Conservation (phyloP, 345 rosid species). For the Boechera retrofracta region DNA sequence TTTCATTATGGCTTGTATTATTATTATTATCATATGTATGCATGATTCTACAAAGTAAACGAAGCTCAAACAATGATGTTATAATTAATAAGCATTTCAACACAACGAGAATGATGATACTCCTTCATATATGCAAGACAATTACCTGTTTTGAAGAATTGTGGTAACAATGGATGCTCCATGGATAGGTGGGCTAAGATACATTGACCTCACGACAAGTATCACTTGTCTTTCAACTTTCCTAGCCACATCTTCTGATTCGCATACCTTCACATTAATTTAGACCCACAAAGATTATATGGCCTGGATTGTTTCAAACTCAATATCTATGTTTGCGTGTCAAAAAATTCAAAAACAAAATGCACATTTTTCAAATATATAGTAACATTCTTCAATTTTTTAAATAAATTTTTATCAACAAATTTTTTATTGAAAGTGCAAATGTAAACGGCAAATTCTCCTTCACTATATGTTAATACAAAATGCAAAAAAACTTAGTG, state of each 20-base stretch:
- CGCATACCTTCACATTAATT: conserved; percentile 61
- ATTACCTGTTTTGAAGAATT: conserved; percentile 61
- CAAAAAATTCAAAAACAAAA: background rate
- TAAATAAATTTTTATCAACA: too few species aligned
- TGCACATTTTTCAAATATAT: background rate
- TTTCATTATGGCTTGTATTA: background rate
- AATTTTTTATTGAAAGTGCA: background rate
- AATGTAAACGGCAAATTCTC: background rate
- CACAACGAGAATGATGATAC: background rate
- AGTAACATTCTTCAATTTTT: background rate
- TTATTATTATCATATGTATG: background rate
- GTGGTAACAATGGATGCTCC: conserved; percentile 76
- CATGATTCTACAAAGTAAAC: too few species aligned
- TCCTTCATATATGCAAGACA: background rate
- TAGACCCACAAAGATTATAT: conserved; percentile 17
- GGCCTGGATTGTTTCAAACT: background rate
- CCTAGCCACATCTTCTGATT: conserved; percentile 61
- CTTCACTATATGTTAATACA: background rate
- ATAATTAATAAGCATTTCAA: background rate
- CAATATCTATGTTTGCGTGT: background rate
- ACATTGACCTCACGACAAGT: conserved; percentile 73
- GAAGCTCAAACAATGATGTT: background rate
- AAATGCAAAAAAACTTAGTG: background rate
- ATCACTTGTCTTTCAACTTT: conserved; percentile 74
- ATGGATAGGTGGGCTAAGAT: conserved; percentile 70